phyloP scores from a whole-genome alignment of 352 stramenopile species.

The Phytophthora multivora region DNA sequence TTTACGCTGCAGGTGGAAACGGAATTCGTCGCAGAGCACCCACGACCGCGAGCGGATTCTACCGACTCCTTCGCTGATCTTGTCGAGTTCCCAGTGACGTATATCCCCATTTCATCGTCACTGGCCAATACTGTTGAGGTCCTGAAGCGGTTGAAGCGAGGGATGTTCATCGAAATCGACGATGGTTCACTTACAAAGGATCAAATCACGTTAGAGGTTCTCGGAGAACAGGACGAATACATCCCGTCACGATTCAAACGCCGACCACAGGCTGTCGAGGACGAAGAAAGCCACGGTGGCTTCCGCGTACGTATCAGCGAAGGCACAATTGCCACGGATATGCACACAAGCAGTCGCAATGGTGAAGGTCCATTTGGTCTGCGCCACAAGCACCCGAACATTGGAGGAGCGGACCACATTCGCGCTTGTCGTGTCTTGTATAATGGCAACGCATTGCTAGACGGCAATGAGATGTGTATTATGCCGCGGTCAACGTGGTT shows the following conservation, averaged over 20 bases:
- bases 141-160: slow-evolving; percentile 50
- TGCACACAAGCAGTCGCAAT: slow-evolving; percentile 17
- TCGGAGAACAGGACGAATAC: slow-evolving; percentile 65
- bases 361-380: slow-evolving; percentile 48
- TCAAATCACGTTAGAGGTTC: slow-evolving; percentile 77
- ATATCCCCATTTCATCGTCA: slow-evolving; percentile 64
- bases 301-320: slow-evolving; percentile 56
- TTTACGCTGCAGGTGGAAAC: slow-evolving; percentile 46
- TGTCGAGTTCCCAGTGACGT: slow-evolving; percentile 68
- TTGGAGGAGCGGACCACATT: slow-evolving; percentile 61
- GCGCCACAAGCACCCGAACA: slow-evolving; percentile 47
- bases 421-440: slow-evolving; percentile 74
- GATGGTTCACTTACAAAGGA: slow-evolving; percentile 81
- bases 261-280: slow-evolving; percentile 5
- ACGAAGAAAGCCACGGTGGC: slow-evolving; percentile 24
- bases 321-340: slow-evolving; percentile 25
- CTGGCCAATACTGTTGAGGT: slow-evolving; percentile 60
- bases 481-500: slow-evolving; percentile 61
- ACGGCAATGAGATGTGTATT: slow-evolving; percentile 68
- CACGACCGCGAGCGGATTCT: slow-evolving; percentile 47
- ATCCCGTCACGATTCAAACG: slow-evolving; percentile 47
- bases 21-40: slow-evolving; percentile 19
- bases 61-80: slow-evolving; percentile 50
- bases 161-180: slow-evolving; percentile 74
- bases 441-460: slow-evolving; percentile 71